Conservation (phyloP, 495 filamentous ascomycete species). For the Talaromyces ruber region DNA sequence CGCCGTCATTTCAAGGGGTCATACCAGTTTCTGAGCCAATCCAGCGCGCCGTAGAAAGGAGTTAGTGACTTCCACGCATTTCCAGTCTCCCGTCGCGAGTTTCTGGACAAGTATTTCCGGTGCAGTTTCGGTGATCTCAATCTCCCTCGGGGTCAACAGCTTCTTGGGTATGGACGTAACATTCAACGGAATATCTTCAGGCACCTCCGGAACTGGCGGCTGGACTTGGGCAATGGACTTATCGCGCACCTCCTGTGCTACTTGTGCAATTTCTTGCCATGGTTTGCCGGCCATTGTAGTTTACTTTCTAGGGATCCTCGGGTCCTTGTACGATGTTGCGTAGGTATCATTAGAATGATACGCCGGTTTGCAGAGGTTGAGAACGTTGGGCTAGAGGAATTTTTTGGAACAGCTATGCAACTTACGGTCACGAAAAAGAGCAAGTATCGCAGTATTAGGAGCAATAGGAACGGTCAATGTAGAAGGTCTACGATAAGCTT, state of each 20-base stretch:
- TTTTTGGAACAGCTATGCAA: background rate
- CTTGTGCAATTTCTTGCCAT: slow-evolving; percentile 31
- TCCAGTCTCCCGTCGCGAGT: slow-evolving; percentile 24
- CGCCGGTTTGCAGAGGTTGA: too few relatives aligned
- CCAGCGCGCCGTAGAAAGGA: slow-evolving; percentile 39
- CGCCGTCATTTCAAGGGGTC: background rate
- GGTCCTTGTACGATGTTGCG: background rate
- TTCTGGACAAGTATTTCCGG: slow-evolving; percentile 23
- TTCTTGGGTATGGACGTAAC: slow-evolving; percentile 27
- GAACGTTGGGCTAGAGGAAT: too few relatives aligned
- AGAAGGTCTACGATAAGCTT: background rate
- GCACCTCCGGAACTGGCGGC: slow-evolving; percentile 19
- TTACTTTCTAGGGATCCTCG: background rate
- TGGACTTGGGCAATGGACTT: slow-evolving; percentile 25
- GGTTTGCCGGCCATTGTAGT: slow-evolving; percentile 1
- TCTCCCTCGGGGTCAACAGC: slow-evolving; percentile 24
- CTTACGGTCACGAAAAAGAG: background rate
- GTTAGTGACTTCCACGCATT: slow-evolving; percentile 26
- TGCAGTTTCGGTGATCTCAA: slow-evolving; percentile 28
- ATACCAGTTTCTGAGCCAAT: slow-evolving; percentile 33
- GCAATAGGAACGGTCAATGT: background rate
- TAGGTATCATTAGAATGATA: background rate
- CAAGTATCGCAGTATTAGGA: background rate
- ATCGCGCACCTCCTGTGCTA: slow-evolving; percentile 25
- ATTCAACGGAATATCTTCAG: slow-evolving; percentile 20